These are phyloP conservation scores for Silybum marianum DNA, from an alignment of 129 eudicot genomes.

Conservation along the genomic window DNA sequence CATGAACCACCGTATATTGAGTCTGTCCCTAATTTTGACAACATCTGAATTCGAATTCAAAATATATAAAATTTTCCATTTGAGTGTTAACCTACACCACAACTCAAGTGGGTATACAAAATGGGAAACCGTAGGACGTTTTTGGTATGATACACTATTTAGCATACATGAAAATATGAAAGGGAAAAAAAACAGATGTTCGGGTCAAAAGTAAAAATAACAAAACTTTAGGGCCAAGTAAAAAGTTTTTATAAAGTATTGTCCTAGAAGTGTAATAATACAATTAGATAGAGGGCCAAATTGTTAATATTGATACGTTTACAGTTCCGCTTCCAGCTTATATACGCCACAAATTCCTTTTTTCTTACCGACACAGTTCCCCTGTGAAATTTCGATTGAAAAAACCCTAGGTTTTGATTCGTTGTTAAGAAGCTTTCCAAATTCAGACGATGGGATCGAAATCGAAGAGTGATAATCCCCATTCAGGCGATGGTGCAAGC, in stretches of 20 bases:
- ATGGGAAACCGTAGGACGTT: too few relatives aligned
- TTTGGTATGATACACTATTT: too few relatives aligned
- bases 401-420: not conserved
- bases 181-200: not conserved
- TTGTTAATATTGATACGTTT: not conserved
- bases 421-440: not conserved
- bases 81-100: too few relatives aligned
- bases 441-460: slow-evolving; percentile 32
- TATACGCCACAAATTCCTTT: not conserved
- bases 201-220: not conserved
- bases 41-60: too few relatives aligned
- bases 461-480: slow-evolving; percentile 31
- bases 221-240: not conserved
- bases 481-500: slow-evolving; percentile 43
- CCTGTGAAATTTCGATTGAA: not conserved
- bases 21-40: too few relatives aligned
- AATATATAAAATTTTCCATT: too few relatives aligned
- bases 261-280: not conserved
- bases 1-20: too few relatives aligned
- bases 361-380: not conserved
- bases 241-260: not conserved
- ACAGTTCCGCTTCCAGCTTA: not conserved
- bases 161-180: not conserved
- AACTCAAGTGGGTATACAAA: too few relatives aligned
- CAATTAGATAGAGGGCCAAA: not conserved